These are phyloP conservation scores for Prunus davidiana DNA, from an alignment of 306 rosid genomes.

Conservation along the genomic window DNA sequence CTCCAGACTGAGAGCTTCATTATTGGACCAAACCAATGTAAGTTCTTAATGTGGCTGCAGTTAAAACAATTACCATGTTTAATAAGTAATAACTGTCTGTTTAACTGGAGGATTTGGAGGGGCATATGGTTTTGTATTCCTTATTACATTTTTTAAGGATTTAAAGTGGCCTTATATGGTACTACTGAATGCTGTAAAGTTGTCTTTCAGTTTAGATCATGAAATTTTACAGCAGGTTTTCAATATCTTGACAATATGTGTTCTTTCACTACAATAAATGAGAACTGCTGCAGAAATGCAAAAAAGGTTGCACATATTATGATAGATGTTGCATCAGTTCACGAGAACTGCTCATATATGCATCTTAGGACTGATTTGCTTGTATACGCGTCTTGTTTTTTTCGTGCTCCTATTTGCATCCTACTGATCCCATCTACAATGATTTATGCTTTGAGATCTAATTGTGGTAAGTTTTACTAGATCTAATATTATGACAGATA, in stretches of 20 bases:
- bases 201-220: not conserved
- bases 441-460: not conserved
- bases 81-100: not conserved
- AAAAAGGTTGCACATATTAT: slow-evolving; percentile 16
- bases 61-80: not conserved
- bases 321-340: slow-evolving; percentile 74
- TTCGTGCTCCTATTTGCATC: too few relatives aligned
- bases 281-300: not conserved
- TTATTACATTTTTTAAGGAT: not conserved
- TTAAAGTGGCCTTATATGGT: not conserved
- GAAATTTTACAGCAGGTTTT: not conserved
- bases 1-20: slow-evolving; percentile 55
- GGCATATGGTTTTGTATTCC: not conserved
- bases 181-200: not conserved
- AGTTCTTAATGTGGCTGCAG: slow-evolving; percentile 20
- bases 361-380: not conserved
- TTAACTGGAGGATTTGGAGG: not conserved
- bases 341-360: slow-evolving; percentile 49
- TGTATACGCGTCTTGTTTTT: not conserved
- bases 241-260: not conserved
- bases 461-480: slow-evolving; percentile 16
- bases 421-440: not conserved
- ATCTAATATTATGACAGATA: slow-evolving; percentile 55
- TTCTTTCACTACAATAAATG: not conserved
- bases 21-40: slow-evolving; percentile 56